A percentile compares a stretch with the other conserved stretches of the same genome.
These are phyloP conservation scores for Penicillium sp. DNA, from an alignment of 2,329 filamentous ascomycete genomes.

Conservation along the genomic window DNA sequence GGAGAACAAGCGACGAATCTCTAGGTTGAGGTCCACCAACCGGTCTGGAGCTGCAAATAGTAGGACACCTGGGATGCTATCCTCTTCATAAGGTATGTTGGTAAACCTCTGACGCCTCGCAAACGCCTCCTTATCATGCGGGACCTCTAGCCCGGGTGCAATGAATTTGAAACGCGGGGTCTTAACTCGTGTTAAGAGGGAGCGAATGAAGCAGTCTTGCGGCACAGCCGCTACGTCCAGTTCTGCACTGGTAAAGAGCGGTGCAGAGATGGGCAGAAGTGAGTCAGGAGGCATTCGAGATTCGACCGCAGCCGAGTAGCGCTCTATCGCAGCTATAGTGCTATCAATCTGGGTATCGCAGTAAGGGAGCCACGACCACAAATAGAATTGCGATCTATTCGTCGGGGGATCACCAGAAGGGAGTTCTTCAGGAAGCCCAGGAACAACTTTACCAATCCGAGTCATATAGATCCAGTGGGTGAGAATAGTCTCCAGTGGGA, in stretches of 20 bases:
- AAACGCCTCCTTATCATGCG: background rate
- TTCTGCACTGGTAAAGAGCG: constrained; percentile 4
- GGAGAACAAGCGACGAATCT: background rate
- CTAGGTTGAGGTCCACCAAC: background rate
- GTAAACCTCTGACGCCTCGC: background rate
- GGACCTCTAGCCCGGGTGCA: background rate
- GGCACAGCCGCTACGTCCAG: background rate
- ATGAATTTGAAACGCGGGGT: background rate
- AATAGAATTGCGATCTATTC: background rate
- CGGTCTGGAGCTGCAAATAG: background rate
- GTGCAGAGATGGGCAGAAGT: constrained; percentile 1
- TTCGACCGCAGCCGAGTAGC: constrained; percentile 5
- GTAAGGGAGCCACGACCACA: constrained; percentile 17
- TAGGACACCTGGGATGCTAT: background rate
- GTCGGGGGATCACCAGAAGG: too few species aligned
- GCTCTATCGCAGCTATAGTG: constrained; percentile 13
- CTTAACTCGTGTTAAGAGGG: background rate
- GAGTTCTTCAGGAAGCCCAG: background rate
- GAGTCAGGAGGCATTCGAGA: background rate
- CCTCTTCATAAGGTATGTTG: background rate
- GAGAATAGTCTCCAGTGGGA: constrained; percentile 21
- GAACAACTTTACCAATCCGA: constrained; percentile 10
- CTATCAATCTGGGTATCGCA: constrained; percentile 11
- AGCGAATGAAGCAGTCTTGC: background rate
- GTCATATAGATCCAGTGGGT: constrained; percentile 19